Conservation (phyloP, 2,329 filamentous ascomycete species). For the Talaromyces sp. region DNA sequence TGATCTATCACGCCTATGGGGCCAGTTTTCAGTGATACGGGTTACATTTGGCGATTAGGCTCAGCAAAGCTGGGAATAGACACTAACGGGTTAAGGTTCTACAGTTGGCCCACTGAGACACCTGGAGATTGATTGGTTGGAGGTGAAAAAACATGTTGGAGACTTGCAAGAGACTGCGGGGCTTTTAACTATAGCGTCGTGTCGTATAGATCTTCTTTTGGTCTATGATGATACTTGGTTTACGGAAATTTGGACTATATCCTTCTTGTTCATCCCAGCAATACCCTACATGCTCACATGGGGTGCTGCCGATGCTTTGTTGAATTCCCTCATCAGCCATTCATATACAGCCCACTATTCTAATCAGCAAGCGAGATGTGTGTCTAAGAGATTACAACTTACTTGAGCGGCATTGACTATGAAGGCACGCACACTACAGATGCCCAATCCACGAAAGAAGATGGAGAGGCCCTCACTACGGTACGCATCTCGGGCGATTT, state of each 20-base stretch:
- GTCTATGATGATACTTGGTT: not conserved
- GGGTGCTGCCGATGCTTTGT: conserved; percentile 17
- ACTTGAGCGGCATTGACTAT: conserved; percentile 83
- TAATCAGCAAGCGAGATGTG: conserved; percentile 2
- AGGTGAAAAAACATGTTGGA: not conserved
- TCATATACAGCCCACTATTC: conserved; percentile 82
- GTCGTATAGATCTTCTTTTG: not conserved
- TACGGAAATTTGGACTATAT: not conserved
- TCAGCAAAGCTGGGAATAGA: too few species aligned
- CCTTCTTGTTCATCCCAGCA: not conserved
- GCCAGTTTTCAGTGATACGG: not conserved
- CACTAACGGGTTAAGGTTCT: too few species aligned
- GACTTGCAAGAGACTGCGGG: not conserved
- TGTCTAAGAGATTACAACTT: conserved; percentile 21
- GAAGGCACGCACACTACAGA: conserved; percentile 84
- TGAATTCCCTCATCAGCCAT: conserved; percentile 65
- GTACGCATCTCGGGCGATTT: conserved; percentile 66
- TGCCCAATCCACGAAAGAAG: conserved; percentile 70
- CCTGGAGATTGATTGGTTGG: not conserved
- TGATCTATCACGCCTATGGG: not conserved
- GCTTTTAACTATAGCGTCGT: not conserved
- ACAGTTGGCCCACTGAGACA: not conserved
- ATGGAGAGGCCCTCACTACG: conserved; percentile 56
- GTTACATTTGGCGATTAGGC: too few species aligned
- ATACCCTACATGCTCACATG: conserved; percentile 18